Conservation (phyloP, 306 rosid species). For the apple (Malus domestica) region ASM211411v1 NC_041805.1:1561501-1562000, state of each 20-base stretch:
- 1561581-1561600: slow-evolving; percentile 55
- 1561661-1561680: slow-evolving; percentile 98
- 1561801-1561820: slow-evolving; percentile 2
- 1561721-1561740: slow-evolving; percentile 96
- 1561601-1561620: slow-evolving; percentile 61
- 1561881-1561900: slow-evolving; percentile 59
- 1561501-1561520: slow-evolving; percentile 9
- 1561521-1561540: slow-evolving; percentile 63
- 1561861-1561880: slow-evolving; percentile 87
- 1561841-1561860: slow-evolving; percentile 88
- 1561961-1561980: slow-evolving; percentile 2
- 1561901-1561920: slow-evolving; percentile 84
- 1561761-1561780: background rate
- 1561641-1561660: slow-evolving; percentile 95
- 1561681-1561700: slow-evolving; percentile 52
- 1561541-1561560: slow-evolving; percentile 87
- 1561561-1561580: slow-evolving; percentile 94
- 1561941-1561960: slow-evolving; percentile 48
- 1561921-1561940: slow-evolving; percentile 77
- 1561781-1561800: background rate
- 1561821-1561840: slow-evolving; percentile 43
- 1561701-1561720: slow-evolving; percentile 76
- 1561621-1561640: slow-evolving; percentile 80
- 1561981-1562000: background rate
- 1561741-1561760: slow-evolving; percentile 47